Evolutionary conservation across 306 rosid genomes (phyloP), one percentile per base, ranked within the genome.

Genomic region (Cucurbita argyrosperma): DNA sequence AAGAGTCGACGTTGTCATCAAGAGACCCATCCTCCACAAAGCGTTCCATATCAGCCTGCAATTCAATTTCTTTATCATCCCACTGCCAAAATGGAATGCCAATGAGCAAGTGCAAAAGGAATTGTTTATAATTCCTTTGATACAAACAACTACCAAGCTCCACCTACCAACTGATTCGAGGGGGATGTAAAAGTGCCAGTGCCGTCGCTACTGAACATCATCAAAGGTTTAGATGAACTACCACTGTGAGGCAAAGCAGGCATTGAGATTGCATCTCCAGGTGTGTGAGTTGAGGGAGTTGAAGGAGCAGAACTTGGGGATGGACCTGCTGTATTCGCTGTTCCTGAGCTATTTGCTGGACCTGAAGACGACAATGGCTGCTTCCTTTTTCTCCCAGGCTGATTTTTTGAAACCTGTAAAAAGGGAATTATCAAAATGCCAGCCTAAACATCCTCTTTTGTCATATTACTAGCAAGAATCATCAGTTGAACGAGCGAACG

Each of bases 31-130:
- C 99, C 76, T 95, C 99, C 55, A 91, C 99, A 63, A 88, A 91
- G 72, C 97, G 96, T 68, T 91, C 99, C 85, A 94, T 89, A 74
- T 95, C 97, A 89, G 92, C 97, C 99, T 95, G 89, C 99, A 95
- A 91, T 89, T 82, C 97, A 95, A 95, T 89, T 89, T 88, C 92
- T 85, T 95, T 95, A 89, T 95, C 96, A 95, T 87, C 96, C 96
- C 96, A 91, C 93, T 88, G 96, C 96, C 96, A 95, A 88, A 91
- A 91, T 80, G 92, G 88, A 87, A 91, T 82, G 75, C 80, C 91
- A 87, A 91, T 91, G 96, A 95, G 96, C 86, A 78, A 66, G 70
- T 81, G 80, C 43, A 88, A 85, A 84, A 84, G 89, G 86, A 89
- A 82, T 80, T 77, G 59, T 74, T 46, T 66, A 77, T 79, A 87